These are phyloP conservation scores for Silene vulgaris DNA, from an alignment of 179 eudicot species.

Conservation along the genomic window DNA sequence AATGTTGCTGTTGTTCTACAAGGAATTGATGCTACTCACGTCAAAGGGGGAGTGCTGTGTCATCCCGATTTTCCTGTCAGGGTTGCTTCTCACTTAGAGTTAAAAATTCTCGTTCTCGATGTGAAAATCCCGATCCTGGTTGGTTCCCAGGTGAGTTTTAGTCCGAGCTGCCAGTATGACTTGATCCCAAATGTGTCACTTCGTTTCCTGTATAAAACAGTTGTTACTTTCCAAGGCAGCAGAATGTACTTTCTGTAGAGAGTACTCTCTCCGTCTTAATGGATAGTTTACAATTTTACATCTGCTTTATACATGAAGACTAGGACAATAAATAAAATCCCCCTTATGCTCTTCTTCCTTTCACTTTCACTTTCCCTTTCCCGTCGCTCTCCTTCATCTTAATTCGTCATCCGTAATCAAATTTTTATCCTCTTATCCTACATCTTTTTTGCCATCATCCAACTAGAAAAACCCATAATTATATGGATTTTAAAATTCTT, in stretches of 20 bases:
- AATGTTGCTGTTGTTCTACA: slow-evolving; percentile 72
- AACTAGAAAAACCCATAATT: too few relatives aligned
- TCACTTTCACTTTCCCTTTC: too few relatives aligned
- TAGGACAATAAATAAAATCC: too few relatives aligned
- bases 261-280: too few relatives aligned
- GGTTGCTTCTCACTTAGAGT: slow-evolving; percentile 69
- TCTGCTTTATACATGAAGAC: too few relatives aligned
- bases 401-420: too few relatives aligned
- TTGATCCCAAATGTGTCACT: background rate
- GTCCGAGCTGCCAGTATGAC: background rate
- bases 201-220: background rate
- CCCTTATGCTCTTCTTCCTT: too few relatives aligned
- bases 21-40: slow-evolving; percentile 60
- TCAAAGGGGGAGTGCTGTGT: slow-evolving; percentile 79
- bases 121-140: slow-evolving; percentile 60
- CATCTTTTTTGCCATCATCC: too few relatives aligned
- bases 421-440: too few relatives aligned
- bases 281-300: too few relatives aligned
- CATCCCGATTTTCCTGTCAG: slow-evolving; percentile 91
- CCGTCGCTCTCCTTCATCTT: too few relatives aligned
- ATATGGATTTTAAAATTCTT: too few relatives aligned
- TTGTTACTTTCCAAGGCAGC: background rate
- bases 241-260: background rate
- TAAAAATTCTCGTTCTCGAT: slow-evolving; percentile 76
- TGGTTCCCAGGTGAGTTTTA: slow-evolving; percentile 69